A percentile compares a stretch with the other conserved stretches of the same genome.
These are phyloP conservation scores for Solanum arcanum DNA, from an alignment of 257 asterid genomes.

Conservation along the genomic window DNA sequence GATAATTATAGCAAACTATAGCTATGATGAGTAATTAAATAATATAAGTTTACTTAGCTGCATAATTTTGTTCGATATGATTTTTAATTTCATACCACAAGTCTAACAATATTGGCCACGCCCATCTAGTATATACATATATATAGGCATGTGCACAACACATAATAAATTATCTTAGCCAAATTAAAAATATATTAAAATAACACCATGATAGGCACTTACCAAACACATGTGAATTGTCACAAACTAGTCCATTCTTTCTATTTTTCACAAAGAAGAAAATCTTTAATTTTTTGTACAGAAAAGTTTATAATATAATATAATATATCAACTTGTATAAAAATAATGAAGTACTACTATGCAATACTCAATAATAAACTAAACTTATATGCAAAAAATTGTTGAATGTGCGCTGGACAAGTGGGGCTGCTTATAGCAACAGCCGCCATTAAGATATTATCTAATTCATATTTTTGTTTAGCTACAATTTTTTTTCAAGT, in stretches of 20 bases:
- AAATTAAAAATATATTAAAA: background rate
- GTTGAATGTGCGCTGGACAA: background rate
- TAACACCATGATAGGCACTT: background rate
- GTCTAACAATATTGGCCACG: too few species aligned
- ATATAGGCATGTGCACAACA: background rate
- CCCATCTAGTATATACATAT: too few species aligned
- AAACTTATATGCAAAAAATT: background rate
- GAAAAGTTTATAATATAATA: background rate
- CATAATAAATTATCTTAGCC: too few species aligned
- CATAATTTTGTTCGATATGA: too few species aligned
- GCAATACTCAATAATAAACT: background rate
- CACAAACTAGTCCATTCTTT: too few species aligned
- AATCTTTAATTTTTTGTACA: background rate
- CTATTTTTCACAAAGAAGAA: background rate
- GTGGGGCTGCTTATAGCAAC: background rate
- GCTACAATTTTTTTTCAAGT: background rate
- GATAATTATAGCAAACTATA: too few species aligned
- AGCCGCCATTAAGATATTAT: background rate
- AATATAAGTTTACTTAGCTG: too few species aligned
- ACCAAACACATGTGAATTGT: too few species aligned
- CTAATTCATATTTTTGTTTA: too few species aligned
- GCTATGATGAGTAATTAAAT: too few species aligned
- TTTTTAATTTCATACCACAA: too few species aligned
- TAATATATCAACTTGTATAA: background rate
- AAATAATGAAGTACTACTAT: background rate